A percentile compares a stretch with the other conserved stretches of the same genome.
phyloP scores from a whole-genome alignment of 2,329 filamentous ascomycete genomes.

The Emmonsia crescens region DNA sequence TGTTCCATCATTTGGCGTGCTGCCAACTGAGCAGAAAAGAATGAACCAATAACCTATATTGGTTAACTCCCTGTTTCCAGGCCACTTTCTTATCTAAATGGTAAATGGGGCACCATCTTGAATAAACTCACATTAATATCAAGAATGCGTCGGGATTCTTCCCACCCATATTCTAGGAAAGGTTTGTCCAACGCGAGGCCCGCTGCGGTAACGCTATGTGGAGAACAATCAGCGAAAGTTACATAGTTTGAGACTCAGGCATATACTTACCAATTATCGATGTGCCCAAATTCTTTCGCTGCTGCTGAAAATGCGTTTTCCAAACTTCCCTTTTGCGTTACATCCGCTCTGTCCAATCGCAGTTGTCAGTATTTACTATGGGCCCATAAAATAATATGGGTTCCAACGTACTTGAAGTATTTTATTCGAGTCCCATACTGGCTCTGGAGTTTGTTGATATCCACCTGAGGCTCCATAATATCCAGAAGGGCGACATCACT shows the following conservation, averaged over 20 bases:
- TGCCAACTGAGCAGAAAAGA: constrained; percentile 32
- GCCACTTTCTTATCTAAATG: not conserved
- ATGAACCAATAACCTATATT: constrained; percentile 31
- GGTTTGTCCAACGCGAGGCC: constrained; percentile 37
- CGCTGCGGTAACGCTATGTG: constrained; percentile 3
- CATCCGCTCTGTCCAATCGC: not conserved
- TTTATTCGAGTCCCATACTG: not conserved
- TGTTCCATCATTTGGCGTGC: constrained; percentile 34
- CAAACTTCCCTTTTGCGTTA: not conserved
- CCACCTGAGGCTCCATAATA: constrained; percentile 3
- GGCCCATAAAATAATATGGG: not conserved
- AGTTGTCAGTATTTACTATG: not conserved
- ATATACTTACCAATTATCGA: constrained; percentile 1
- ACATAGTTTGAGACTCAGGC: not conserved
- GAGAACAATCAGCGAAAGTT: not conserved
- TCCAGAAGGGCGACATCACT: constrained; percentile 1
- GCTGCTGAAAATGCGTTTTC: not conserved
- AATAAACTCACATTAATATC: constrained; percentile 32
- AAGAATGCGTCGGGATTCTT: constrained; percentile 31
- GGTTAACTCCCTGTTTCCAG: not conserved
- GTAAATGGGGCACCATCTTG: not conserved
- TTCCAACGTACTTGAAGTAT: not conserved
- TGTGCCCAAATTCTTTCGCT: constrained; percentile 2
- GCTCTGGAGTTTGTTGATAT: constrained; percentile 1
- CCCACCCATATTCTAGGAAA: constrained; percentile 36